These are phyloP conservation scores for Chlorella sorokiniana DNA, from an alignment of 139 green algal species.

Conservation along the genomic window DNA sequence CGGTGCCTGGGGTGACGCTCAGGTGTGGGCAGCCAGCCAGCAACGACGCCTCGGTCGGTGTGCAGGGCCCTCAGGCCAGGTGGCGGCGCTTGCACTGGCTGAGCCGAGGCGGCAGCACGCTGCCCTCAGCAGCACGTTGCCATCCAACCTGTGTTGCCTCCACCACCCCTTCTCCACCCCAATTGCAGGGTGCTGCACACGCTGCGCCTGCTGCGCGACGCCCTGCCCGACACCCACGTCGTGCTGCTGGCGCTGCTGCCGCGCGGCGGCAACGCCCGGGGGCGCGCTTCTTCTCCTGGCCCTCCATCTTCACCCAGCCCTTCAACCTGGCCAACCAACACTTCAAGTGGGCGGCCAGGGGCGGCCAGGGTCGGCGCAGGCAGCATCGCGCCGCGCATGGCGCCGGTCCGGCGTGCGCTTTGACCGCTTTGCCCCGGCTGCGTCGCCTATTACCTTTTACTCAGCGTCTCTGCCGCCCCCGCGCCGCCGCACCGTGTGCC, in stretches of 20 bases:
- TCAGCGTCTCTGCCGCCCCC: not conserved
- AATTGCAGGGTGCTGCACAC: constrained; percentile 3
- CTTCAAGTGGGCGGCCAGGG: not conserved
- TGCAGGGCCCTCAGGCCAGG: not conserved
- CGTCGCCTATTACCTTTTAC: not conserved
- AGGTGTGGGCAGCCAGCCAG: not conserved
- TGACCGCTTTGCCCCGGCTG: too few relatives aligned
- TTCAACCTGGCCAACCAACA: constrained; percentile 22
- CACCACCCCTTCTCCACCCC: not conserved
- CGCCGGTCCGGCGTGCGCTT: too few relatives aligned
- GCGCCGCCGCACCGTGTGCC: not conserved
- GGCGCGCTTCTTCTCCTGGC: not conserved
- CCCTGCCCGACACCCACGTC: constrained; percentile 21
- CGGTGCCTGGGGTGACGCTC: constrained; percentile 21
- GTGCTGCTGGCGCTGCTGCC: constrained; percentile 35
- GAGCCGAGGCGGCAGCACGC: not conserved
- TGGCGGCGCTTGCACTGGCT: too few relatives aligned
- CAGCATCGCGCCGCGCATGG: too few relatives aligned
- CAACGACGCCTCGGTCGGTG: not conserved
- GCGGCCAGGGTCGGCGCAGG: too few relatives aligned
- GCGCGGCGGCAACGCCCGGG: not conserved
- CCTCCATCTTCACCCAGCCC: constrained; percentile 3
- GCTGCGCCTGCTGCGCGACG: constrained; percentile 8
- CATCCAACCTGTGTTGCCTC: not conserved
- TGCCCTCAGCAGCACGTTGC: not conserved